Conservation (phyloP, 352 stramenopile species). For the Elongisporangium anandrum region DNA sequence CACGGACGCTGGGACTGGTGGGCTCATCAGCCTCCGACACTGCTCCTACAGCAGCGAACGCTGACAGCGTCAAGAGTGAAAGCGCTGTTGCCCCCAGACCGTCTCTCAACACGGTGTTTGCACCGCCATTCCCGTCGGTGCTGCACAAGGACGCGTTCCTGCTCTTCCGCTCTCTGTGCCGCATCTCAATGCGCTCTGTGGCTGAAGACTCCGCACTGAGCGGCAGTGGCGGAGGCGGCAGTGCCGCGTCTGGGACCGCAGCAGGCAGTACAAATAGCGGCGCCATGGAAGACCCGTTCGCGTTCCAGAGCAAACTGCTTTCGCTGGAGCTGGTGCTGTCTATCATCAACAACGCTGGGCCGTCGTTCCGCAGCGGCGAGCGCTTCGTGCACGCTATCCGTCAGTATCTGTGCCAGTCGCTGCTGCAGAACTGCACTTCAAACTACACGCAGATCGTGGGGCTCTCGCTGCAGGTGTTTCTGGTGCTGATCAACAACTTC, state of each 20-base stretch:
- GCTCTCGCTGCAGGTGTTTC: conserved; percentile 97
- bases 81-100: conserved; percentile 5
- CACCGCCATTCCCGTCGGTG: conserved; percentile 90
- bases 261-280: conserved; percentile 17
- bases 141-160: conserved; percentile 98
- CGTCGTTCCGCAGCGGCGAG: conserved; percentile 92
- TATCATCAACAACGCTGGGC: conserved; percentile 95
- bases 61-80: conserved; percentile 10
- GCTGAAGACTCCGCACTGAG: conserved; percentile 81
- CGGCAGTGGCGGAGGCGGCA: conserved; percentile 10
- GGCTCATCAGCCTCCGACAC: not conserved
- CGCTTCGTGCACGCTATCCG: conserved; percentile 97
- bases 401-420: conserved; percentile 95
- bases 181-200: conserved; percentile 89
- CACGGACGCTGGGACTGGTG: not conserved
- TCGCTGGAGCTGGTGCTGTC: conserved; percentile 96
- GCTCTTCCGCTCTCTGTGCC: conserved; percentile 97
- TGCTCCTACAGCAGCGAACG: not conserved
- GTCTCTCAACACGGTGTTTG: conserved; percentile 19
- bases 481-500: conserved; percentile 93
- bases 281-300: conserved; percentile 86
- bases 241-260: conserved; percentile 11
- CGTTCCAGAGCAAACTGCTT: conserved; percentile 96
- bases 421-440: conserved; percentile 99
- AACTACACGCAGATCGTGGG: conserved; percentile 95